Conservation (phyloP, 139 green algal species). For the Micractinium sp. region DNA sequence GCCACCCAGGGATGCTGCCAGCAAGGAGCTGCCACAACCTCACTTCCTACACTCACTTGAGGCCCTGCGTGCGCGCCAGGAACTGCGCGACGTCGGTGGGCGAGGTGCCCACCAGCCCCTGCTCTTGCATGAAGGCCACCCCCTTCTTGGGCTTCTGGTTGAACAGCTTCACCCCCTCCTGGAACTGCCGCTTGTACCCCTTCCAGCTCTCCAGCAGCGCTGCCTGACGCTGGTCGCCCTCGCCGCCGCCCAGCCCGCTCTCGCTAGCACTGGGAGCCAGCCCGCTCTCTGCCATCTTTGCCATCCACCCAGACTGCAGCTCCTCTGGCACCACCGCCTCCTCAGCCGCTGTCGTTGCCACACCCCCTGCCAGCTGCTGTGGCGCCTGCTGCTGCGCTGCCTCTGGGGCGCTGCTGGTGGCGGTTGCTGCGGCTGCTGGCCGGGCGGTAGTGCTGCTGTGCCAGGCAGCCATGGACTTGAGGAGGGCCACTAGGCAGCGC, state of each 20-base stretch:
- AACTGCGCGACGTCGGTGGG: conserved; percentile 74
- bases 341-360: neutral
- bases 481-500: conserved; percentile 74
- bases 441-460: conserved; percentile 47
- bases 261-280: conserved; percentile 20
- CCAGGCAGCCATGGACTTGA: conserved; percentile 80
- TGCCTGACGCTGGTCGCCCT: conserved; percentile 39
- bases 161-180: conserved; percentile 93
- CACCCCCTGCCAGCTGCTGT: neutral
- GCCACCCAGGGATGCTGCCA: neutral
- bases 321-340: conserved; percentile 29
- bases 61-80: conserved; percentile 61
- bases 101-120: conserved; percentile 79
- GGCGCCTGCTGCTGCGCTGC: neutral
- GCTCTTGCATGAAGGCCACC: conserved; percentile 78
- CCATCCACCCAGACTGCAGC: conserved; percentile 42
- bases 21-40: no score
- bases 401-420: neutral
- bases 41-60: conserved; percentile 63
- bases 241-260: neutral
- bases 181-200: conserved; percentile 76
- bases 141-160: conserved; percentile 98
- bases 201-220: conserved; percentile 73
- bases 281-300: conserved; percentile 23
- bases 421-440: neutral